Conservation (phyloP, 129 eudicot genomes). For the sunflower (Helianthus annuus) region DNA sequence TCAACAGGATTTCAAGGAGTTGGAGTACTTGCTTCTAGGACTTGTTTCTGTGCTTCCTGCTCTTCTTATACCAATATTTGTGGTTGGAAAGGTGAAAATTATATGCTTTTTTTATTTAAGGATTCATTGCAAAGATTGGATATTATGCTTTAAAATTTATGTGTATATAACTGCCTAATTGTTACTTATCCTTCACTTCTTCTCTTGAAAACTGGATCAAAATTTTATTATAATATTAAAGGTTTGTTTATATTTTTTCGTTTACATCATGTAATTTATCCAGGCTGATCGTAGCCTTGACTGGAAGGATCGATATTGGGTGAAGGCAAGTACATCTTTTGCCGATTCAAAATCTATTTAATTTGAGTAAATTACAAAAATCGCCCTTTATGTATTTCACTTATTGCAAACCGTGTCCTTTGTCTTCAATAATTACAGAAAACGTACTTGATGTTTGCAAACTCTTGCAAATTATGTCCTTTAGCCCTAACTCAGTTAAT, state of each 20-base stretch:
- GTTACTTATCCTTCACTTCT: background rate
- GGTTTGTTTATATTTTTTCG: background rate
- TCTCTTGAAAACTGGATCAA: background rate
- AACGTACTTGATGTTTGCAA: too few species aligned
- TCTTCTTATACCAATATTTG: slow-evolving; percentile 62
- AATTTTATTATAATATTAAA: background rate
- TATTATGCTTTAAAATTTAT: background rate
- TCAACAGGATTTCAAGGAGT: slow-evolving; percentile 78
- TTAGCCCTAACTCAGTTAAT: too few species aligned
- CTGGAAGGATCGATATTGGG: slow-evolving; percentile 95
- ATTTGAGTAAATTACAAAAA: too few species aligned
- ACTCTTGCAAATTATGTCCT: too few species aligned
- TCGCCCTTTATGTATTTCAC: too few species aligned
- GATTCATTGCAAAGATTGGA: background rate
- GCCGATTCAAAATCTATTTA: background rate
- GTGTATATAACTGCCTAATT: too few species aligned
- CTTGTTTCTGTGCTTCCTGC: slow-evolving; percentile 84
- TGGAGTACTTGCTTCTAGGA: slow-evolving; percentile 84
- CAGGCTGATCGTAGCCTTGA: slow-evolving; percentile 66
- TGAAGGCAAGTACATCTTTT: slow-evolving; percentile 60
- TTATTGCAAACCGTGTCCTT: too few species aligned
- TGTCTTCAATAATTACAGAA: too few species aligned
- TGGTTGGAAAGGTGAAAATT: slow-evolving; percentile 71
- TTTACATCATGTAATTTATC: slow-evolving; percentile 27
- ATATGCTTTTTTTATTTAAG: background rate